phyloP scores from a whole-genome alignment of 192 early-diverging fungal genomes.

The Backusella tuberculispora region DNA sequence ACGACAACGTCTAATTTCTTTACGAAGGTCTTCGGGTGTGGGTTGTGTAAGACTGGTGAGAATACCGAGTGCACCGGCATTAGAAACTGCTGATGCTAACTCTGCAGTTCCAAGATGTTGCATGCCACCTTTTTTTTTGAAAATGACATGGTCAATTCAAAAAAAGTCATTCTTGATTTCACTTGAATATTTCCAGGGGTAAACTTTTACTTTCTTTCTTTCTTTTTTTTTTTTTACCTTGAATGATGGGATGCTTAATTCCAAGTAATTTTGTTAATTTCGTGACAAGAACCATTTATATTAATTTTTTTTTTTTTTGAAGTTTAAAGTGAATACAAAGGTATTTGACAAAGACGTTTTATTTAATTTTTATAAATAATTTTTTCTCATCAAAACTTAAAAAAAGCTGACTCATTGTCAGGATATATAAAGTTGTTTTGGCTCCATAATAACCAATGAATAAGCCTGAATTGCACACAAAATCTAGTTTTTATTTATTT shows the following conservation, averaged over 20 bases:
- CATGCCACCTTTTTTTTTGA: slow-evolving; percentile 49
- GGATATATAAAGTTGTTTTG: not conserved
- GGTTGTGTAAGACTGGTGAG: slow-evolving; percentile 82
- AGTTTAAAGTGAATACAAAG: not conserved
- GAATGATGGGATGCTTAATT: slow-evolving; percentile 74
- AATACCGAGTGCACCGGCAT: slow-evolving; percentile 76
- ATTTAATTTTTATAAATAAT: not conserved
- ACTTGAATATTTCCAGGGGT: not conserved
- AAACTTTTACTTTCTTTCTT: too few relatives aligned
- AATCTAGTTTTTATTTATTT: not conserved
- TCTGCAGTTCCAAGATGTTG: slow-evolving; percentile 70
- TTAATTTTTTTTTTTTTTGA: slow-evolving; percentile 3
- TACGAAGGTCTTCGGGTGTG: slow-evolving; percentile 70
- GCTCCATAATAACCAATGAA: not conserved
- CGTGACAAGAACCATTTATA: slow-evolving; percentile 61
- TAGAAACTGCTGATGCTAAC: slow-evolving; percentile 70
- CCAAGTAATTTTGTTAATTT: slow-evolving; percentile 67
- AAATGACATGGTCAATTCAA: too few relatives aligned
- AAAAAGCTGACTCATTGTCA: slow-evolving; percentile 8
- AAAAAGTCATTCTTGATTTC: too few relatives aligned
- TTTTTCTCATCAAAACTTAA: not conserved
- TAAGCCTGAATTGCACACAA: not conserved
- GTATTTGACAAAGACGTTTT: not conserved
- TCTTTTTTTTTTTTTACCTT: slow-evolving; percentile 49
- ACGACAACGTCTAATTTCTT: slow-evolving; percentile 72